Conservation (phyloP, 257 asterid genomes). For the Solanum sitiens region DNA sequence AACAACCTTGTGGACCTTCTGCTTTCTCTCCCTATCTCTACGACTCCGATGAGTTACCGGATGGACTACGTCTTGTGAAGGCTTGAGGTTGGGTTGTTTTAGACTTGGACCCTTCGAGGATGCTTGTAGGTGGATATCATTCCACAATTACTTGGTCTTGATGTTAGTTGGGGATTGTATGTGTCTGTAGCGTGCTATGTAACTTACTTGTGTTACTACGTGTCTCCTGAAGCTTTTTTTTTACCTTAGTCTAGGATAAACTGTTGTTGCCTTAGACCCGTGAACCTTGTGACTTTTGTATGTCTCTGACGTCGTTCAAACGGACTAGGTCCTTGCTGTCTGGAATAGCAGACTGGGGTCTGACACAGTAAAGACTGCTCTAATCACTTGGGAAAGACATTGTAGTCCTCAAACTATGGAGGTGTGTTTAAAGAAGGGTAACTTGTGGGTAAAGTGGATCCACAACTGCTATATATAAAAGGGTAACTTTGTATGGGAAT, state of each 20-base stretch:
- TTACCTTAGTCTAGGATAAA: not conserved
- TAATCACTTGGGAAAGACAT: not conserved
- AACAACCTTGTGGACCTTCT: not conserved
- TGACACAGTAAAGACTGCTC: not conserved
- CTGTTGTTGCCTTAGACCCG: not conserved
- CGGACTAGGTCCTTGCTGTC: not conserved
- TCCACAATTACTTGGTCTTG: not conserved
- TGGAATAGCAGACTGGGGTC: not conserved
- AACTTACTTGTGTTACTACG: not conserved
- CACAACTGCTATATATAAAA: not conserved
- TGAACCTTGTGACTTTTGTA: not conserved
- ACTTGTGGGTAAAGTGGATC: not conserved
- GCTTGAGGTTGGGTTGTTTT: not conserved
- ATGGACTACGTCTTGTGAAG: not conserved
- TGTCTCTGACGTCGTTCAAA: not conserved
- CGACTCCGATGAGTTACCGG: not conserved
- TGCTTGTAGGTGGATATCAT: not conserved
- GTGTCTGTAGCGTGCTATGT: not conserved
- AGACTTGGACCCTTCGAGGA: not conserved
- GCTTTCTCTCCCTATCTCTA: not conserved
- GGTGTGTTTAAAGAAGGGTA: not conserved
- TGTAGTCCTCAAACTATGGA: not conserved
- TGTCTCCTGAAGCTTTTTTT: not conserved
- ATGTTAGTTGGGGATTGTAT: not conserved
- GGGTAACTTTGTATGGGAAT: not conserved